Percentiles rank a stretch among this genome's conserved stretches.
Evolutionary conservation across 768 basidiomycete genomes (phyloP).

Genomic region (Tylopilus balloui): DNA sequence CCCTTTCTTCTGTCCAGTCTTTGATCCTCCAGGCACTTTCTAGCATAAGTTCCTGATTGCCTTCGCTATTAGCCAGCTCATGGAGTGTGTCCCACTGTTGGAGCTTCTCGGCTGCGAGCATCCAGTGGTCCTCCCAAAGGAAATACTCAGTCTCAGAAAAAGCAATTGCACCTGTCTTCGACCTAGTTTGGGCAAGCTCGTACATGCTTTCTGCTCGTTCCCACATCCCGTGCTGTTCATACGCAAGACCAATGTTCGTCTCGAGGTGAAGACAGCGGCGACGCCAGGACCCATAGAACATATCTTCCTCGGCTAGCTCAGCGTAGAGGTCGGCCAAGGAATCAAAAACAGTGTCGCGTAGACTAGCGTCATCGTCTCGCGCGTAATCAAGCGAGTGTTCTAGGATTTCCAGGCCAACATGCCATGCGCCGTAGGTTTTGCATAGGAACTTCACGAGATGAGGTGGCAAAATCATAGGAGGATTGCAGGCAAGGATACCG

Average conservation of each 20-base stretch:
- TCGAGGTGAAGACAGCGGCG: slow-evolving; percentile 84
- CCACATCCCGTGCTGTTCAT: slow-evolving; percentile 98
- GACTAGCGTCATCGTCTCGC: slow-evolving; percentile 72
- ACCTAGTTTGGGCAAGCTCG: slow-evolving; percentile 84
- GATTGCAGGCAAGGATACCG: slow-evolving; percentile 79
- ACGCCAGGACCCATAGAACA: slow-evolving; percentile 96
- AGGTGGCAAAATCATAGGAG: slow-evolving; percentile 86
- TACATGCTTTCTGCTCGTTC: slow-evolving; percentile 84
- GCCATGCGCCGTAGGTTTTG: slow-evolving; percentile 96
- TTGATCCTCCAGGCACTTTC: slow-evolving; percentile 94
- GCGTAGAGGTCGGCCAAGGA: slow-evolving; percentile 94
- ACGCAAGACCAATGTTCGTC: slow-evolving; percentile 82
- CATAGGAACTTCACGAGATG: slow-evolving; percentile 94
- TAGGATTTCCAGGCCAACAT: slow-evolving; percentile 82
- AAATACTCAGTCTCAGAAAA: slow-evolving; percentile 96
- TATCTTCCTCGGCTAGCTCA: slow-evolving; percentile 92
- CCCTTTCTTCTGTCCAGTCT: slow-evolving; percentile 84
- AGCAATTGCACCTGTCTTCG: slow-evolving; percentile 73
- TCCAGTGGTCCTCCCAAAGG: slow-evolving; percentile 99
- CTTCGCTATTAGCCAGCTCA: slow-evolving; percentile 85
- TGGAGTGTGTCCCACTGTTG: slow-evolving; percentile 97
- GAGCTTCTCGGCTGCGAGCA: slow-evolving; percentile 89
- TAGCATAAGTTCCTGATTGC: slow-evolving; percentile 86
- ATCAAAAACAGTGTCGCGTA: slow-evolving; percentile 82
- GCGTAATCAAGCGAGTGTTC: slow-evolving; percentile 72